phyloP scores from a whole-genome alignment of 129 eudicot species.

The Lonicera japonica region DNA sequence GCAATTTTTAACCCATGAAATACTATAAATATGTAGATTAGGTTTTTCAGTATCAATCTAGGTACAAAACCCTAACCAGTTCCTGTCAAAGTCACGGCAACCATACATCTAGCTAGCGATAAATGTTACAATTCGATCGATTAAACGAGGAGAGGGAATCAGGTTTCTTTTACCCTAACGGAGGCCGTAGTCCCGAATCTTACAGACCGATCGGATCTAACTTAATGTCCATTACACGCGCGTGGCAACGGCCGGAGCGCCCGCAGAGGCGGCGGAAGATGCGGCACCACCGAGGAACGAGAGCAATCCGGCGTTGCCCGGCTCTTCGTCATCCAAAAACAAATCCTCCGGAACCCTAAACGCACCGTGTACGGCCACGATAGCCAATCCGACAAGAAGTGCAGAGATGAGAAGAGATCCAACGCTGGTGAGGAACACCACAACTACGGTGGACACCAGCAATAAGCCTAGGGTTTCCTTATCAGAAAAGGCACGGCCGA shows the following conservation, averaged over 20 bases:
- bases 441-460: slow-evolving; percentile 46
- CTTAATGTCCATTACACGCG: slow-evolving; percentile 37
- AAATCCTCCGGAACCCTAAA: slow-evolving; percentile 72
- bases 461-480: slow-evolving; percentile 57
- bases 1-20: no score
- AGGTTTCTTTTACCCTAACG: not conserved
- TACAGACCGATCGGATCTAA: not conserved
- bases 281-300: slow-evolving; percentile 84
- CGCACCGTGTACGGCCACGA: slow-evolving; percentile 70
- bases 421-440: slow-evolving; percentile 65
- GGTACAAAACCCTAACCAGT: slow-evolving; percentile 19
- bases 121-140: not conserved
- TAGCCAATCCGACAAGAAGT: slow-evolving; percentile 43
- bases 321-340: slow-evolving; percentile 71
- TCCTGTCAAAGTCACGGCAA: slow-evolving; percentile 10
- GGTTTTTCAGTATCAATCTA: no score
- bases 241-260: slow-evolving; percentile 40
- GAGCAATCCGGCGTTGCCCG: slow-evolving; percentile 52
- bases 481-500: slow-evolving; percentile 55
- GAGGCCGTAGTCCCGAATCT: no score
- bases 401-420: slow-evolving; percentile 73
- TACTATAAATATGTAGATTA: no score
- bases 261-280: slow-evolving; percentile 43
- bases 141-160: not conserved
- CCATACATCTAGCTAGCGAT: not conserved